phyloP scores from a whole-genome alignment of 176 grass and related monocot genomes.

The bread wheat (Triticum aestivum) region DNA sequence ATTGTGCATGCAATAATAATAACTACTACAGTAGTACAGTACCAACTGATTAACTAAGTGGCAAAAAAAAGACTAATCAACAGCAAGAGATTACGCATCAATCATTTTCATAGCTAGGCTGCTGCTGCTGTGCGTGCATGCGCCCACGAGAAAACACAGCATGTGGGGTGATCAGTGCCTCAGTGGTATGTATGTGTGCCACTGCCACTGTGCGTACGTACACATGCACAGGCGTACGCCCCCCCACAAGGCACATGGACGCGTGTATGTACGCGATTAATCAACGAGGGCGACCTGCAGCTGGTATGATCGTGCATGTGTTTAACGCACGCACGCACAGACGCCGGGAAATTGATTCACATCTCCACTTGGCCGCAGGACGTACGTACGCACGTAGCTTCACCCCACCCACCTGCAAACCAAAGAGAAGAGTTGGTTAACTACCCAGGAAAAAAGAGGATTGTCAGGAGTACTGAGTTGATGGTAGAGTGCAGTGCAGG shows the following conservation, averaged over 20 bases:
- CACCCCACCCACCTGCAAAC: background rate
- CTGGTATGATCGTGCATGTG: background rate
- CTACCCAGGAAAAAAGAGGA: background rate
- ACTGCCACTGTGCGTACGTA: background rate
- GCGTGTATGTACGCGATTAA: background rate
- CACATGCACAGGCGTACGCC: background rate
- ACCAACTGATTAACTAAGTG: background rate
- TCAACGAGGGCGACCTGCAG: background rate
- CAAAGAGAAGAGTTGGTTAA: background rate
- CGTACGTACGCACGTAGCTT: background rate
- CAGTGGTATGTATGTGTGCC: background rate
- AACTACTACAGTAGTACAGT: too few relatives aligned
- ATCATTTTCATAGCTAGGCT: background rate
- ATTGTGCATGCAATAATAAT: too few relatives aligned
- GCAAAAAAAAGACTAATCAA: background rate
- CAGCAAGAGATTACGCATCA: background rate
- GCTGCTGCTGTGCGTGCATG: background rate
- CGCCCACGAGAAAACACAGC: background rate
- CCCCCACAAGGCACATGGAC: background rate
- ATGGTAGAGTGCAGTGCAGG: background rate
- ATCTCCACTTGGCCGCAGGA: background rate
- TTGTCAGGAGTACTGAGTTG: background rate
- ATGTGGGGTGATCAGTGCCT: background rate
- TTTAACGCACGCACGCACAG: background rate
- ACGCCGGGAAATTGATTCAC: background rate